Percentiles rank a stretch among this genome's conserved stretches.
phyloP scores from a whole-genome alignment of 768 basidiomycete genomes.

The Mycena metata region DNA sequence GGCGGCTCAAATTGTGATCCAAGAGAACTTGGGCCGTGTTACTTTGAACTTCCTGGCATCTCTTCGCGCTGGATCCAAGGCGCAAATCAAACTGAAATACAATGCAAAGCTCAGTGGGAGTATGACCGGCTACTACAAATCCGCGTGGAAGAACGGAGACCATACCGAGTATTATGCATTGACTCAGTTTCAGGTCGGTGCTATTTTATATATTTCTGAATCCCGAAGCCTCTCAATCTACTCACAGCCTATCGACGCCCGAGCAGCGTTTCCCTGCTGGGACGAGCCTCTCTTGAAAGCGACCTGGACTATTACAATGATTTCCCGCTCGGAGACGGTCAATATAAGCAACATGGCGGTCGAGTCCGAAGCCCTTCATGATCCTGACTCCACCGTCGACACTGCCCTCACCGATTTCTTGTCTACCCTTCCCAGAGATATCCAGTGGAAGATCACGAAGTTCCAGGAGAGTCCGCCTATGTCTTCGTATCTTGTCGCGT shows the following conservation, averaged over 20 bases:
- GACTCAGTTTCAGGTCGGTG: constrained; percentile 87
- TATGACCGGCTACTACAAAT: constrained; percentile 90
- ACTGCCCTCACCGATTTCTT: constrained; percentile 10
- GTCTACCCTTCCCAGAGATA: constrained; percentile 39
- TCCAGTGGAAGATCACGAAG: constrained; percentile 82
- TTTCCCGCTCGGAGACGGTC: constrained; percentile 80
- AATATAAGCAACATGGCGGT: constrained; percentile 92
- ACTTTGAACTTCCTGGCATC: constrained; percentile 67
- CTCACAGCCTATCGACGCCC: constrained; percentile 85
- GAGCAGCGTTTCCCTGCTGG: constrained; percentile 82
- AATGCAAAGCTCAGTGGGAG: constrained; percentile 72
- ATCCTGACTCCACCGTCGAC: constrained; percentile 47
- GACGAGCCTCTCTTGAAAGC: constrained; percentile 70
- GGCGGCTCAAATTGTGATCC: constrained; percentile 59
- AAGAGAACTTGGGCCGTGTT: constrained; percentile 74
- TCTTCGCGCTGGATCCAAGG: constrained; percentile 77
- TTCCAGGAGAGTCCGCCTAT: constrained; percentile 88
- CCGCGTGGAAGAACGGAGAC: constrained; percentile 72
- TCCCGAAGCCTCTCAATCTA: constrained; percentile 41
- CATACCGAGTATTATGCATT: constrained; percentile 79
- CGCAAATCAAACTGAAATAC: constrained; percentile 78
- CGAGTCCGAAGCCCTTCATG: constrained; percentile 64
- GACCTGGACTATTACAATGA: constrained; percentile 80
- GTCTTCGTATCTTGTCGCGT: constrained; percentile 92
- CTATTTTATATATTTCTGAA: constrained; percentile 61